Base-by-base conservation (phyloP, 2,329 filamentous ascomycete genomes). In the Scedosporium dehoogii region DNA sequence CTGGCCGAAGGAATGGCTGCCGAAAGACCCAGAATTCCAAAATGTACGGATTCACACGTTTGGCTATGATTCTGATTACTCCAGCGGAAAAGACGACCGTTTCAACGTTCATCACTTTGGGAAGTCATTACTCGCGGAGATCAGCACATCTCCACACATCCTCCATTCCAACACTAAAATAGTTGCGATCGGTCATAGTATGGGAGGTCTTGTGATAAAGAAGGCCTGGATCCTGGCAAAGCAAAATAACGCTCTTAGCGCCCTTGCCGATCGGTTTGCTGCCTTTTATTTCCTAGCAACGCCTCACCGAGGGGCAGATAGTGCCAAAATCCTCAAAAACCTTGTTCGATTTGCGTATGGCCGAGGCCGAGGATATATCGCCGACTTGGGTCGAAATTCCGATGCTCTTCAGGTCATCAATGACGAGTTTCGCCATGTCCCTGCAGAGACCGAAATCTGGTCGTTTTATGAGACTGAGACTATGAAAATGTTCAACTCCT, bases 1-100 rank as follows among this genome's bases (percentile, higher is more conserved):
- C 64, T 78, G 76, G 76, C 76, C 76, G 1, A 60, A 68, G 48
- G 66, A 71, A 58, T 77, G 72, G 71, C 71, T 78, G 0, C 70
- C 73, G 3, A 60, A 65, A 23, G 73, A 74, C 25, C 60, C 65
- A 2, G 67, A 59, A 1, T 72, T 74, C 60, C 58, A 66, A 38
- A 42, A 66, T 27, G 70, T 68, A 4, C 64, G 70, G 44, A 68
- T 74, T 25, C 68, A 70, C 48, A 71, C 62, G 29, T 74, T 68
- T 57, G 74, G 73, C 38, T 75, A 75, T 57, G 68, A 74, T 61
- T 70, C 74, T 18, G 65, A 73, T 59, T 75, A 67, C 58, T 42
- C 60, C 5, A 70, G 68, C 55, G 65, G 65, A 4, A 68, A 65
- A 58, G 65, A 68, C 27, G 64, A 70, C 57, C 67, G 65, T 57